Conservation (phyloP, 2,329 filamentous ascomycete species). For the Leptographium radiaticola region DNA sequence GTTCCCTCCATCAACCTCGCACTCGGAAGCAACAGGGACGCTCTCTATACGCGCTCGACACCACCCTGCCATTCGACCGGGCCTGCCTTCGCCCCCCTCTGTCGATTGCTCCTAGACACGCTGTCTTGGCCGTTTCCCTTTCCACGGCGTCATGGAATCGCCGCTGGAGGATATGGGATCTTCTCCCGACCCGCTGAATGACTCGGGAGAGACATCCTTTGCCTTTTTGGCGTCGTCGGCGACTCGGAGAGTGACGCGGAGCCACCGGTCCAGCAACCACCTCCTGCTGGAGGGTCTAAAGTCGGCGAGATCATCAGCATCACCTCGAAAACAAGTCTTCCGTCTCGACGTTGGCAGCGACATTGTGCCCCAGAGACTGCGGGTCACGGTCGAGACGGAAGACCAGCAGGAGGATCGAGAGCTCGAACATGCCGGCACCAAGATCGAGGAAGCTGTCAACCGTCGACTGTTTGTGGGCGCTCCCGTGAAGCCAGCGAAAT, state of each 20-base stretch:
- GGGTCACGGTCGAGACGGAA: slow-evolving; percentile 43
- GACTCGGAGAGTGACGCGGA: slow-evolving; percentile 29
- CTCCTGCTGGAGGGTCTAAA: slow-evolving; percentile 18
- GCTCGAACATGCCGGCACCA: not conserved
- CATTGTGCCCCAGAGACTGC: slow-evolving; percentile 35
- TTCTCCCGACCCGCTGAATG: slow-evolving; percentile 38
- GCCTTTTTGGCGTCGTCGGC: slow-evolving; percentile 12
- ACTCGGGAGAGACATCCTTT: slow-evolving; percentile 14
- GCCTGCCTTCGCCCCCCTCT: too few relatives aligned
- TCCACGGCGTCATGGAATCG: slow-evolving; percentile 1
- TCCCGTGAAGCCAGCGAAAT: slow-evolving; percentile 21
- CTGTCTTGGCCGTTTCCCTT: not conserved
- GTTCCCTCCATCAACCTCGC: not conserved
- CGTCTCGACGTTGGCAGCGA: slow-evolving; percentile 41
- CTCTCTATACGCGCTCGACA: not conserved
- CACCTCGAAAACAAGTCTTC: slow-evolving; percentile 43
- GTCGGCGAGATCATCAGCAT: slow-evolving; percentile 15
- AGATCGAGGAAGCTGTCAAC: slow-evolving; percentile 16
- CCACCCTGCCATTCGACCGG: not conserved
- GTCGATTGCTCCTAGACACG: not conserved
- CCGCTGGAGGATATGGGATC: slow-evolving; percentile 23
- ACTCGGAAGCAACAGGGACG: not conserved
- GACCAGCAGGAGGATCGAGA: slow-evolving; percentile 9
- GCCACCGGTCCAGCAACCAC: slow-evolving; percentile 26
- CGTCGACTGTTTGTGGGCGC: slow-evolving; percentile 18